Evolutionary conservation across 2,329 filamentous ascomycete genomes (phyloP).

Genomic region (Botrytis cinerea): DNA sequence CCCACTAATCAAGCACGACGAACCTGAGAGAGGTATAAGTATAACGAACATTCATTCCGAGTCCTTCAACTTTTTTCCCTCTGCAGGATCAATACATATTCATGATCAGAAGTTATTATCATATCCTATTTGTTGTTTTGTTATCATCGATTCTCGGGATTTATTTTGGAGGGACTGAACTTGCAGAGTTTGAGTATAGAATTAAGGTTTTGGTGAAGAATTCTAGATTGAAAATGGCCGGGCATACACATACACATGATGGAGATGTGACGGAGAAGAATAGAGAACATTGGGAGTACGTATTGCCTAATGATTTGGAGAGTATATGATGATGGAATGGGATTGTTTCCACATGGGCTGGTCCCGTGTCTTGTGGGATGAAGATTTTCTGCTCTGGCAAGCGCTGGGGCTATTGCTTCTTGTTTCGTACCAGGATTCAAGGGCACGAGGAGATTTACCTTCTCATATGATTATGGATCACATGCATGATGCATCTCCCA

Average conservation of each 20-base stretch:
- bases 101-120: background rate
- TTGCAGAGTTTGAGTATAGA: background rate
- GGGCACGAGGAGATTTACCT: background rate
- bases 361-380: background rate
- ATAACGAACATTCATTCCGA: background rate
- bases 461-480: background rate
- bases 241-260: background rate
- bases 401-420: background rate
- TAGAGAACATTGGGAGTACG: conserved; percentile 46
- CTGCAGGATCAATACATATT: background rate
- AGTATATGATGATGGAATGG: background rate
- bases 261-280: conserved; percentile 43
- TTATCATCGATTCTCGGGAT: background rate
- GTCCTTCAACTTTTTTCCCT: background rate
- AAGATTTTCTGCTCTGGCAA: background rate
- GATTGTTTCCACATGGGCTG: background rate
- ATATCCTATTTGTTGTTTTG: background rate
- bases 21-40: background rate
- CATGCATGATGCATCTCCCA: no score
- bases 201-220: background rate
- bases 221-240: background rate
- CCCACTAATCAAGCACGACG: background rate
- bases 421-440: no score
- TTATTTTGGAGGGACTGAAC: background rate
- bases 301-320: conserved; percentile 3